Evolutionary conservation across 140 eudicot species (phyloP), one percentile per base, ranked within the genome.

Genomic region (Anethum foeniculum): DNA sequence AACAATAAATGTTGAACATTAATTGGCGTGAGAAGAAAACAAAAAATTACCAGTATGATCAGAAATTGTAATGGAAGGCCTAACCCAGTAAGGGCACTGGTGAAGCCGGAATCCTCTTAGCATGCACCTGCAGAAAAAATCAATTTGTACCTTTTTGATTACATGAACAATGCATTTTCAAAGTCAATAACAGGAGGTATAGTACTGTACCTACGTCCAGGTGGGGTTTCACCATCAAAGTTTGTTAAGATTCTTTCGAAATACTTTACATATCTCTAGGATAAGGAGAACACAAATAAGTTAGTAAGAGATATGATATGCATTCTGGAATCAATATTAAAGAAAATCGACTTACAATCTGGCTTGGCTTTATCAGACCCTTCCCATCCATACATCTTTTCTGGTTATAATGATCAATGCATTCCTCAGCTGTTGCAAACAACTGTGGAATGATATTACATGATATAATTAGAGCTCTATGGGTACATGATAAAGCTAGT

Each of bases 311-410:
- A 43, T 49, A 82, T 14, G 9, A 15, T 51, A 52, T 51, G 27
- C 39, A 43, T 80, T 46, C 44, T 65, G 28, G 85, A 30, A 69
- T 32, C 68, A 75, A 52, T 67, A 44, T 85, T 75, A 25, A 8
- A 69, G 83, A 48, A 74, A 82, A 71, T 75, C 19, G 80, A 92
- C 99, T 84, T 9, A 95, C 97, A 88, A 95, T 90, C 88, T 95
- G 97, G 85, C 99, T 95, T 39, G 97, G 99, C 78, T 89, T 97
- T 80, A 92, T 90, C 43, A 95, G 90, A 64, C 97, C 99, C 86
- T 92, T 89, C 71, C 91, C 97, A 81, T 95, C 99, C 34, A 92
- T 87, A 79, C 97, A 92, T 91, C 99, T 84, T 87, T 89, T 90
- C 90, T 92, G 96, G 86, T 95, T 95, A 84, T 93, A 95, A 80